These are phyloP conservation scores for Diaporthe vaccinii DNA, from an alignment of 2,329 filamentous ascomycete genomes.

Conservation along the genomic window DNA sequence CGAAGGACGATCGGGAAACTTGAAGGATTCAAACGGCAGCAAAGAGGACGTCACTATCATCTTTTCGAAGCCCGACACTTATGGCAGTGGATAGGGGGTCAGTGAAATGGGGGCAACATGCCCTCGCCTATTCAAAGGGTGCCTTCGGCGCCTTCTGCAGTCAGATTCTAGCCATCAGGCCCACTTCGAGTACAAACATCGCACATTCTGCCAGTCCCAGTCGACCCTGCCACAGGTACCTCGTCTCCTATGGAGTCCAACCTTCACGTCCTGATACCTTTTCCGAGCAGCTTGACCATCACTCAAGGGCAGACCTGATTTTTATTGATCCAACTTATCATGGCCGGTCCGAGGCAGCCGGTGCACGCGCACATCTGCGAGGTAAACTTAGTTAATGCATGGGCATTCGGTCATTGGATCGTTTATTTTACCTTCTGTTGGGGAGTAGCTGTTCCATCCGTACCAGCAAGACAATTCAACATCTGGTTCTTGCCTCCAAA, in stretches of 20 bases:
- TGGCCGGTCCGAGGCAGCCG: constrained; percentile 14
- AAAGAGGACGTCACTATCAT: background rate
- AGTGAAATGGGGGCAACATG: background rate
- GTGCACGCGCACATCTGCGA: constrained; percentile 17
- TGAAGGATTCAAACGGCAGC: background rate
- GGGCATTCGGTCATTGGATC: background rate
- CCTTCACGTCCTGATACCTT: background rate
- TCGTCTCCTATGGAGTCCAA: background rate
- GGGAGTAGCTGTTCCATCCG: constrained; percentile 9
- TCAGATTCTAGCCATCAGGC: background rate
- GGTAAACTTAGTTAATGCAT: background rate
- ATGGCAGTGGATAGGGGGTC: background rate
- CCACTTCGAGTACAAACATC: background rate
- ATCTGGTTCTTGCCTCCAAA: constrained; percentile 24
- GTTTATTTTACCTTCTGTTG: background rate
- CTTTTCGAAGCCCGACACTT: background rate
- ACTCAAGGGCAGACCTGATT: constrained; percentile 14
- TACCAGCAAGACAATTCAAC: constrained; percentile 11
- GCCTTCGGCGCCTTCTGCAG: background rate
- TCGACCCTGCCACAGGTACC: background rate
- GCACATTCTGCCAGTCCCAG: background rate
- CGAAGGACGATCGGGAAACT: background rate
- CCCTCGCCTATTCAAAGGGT: background rate
- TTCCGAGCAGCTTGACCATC: background rate
- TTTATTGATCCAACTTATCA: constrained; percentile 4